Base-by-base conservation (phyloP, 2,329 filamentous ascomycete species). In the Ustulina deusta region DNA sequence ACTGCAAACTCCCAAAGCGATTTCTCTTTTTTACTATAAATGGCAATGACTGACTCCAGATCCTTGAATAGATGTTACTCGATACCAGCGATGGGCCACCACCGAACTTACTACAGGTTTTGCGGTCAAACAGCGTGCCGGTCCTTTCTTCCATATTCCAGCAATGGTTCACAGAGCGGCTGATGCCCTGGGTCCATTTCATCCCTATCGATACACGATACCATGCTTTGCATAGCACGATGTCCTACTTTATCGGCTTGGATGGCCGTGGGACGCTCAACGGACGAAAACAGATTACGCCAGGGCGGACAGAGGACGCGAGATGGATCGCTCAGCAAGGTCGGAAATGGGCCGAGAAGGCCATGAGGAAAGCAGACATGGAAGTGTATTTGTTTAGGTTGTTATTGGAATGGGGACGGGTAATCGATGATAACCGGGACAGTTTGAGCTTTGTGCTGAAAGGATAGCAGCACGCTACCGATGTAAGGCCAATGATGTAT, bases 351-450 rank as follows among this genome's bases (percentile, higher is more conserved):
- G 89, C 88, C 2, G 80, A 81, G 6, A 83, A 83, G 75, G 90
- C 87, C 13, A 73, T 94, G 20, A 82, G 90, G 66, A 87, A 86
- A 73, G 90, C 91, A 77, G 93, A 96, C 74, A 92, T 91, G 87
- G 91, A 94, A 78, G 86, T 93, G 10, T 96, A 96, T 75, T 83
- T 95, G 74, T 96, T 94, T 75, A 82, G 93, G 54, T 77, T 96
- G 67, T 79, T 96, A 73, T 79, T 96, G 22, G 93, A 96, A 81
- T 96, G 92, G 90, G 91, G 86, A 2, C 81, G 91, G 69, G 75
- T 94, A 51, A 85, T 90, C 25, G 87, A 91, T 78, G 90, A 93
- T 74, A 75, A 81, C 44, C 78, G 85, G 69, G 82, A 86, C n/a
- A 78, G 79, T 13, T 77, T 85, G 68, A 82, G 81, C 6, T 82